A percentile compares a stretch with the other conserved stretches of the same genome.
Evolutionary conservation across 495 filamentous ascomycete genomes (phyloP).

Genomic region (Aspergillus campestris): DNA sequence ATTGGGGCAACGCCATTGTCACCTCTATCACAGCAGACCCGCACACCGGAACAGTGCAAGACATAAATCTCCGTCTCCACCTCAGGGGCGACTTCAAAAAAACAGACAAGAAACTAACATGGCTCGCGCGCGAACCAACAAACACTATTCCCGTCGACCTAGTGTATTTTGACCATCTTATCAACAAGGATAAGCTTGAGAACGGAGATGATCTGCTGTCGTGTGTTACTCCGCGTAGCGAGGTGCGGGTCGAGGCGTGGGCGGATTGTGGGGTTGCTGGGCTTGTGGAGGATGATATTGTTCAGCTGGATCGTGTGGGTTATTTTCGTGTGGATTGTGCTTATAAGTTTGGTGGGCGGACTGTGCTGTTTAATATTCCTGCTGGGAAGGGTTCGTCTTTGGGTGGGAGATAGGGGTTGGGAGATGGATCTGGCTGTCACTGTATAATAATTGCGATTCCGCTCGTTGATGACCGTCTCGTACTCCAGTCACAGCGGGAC

Average conservation of each 20-base stretch:
- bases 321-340: slow-evolving; percentile 64
- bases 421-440: no score
- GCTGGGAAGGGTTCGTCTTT: slow-evolving; percentile 40
- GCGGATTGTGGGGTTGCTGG: slow-evolving; percentile 64
- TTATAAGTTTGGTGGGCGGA: slow-evolving; percentile 42
- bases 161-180: slow-evolving; percentile 73
- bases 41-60: slow-evolving; percentile 41
- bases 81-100: slow-evolving; percentile 72
- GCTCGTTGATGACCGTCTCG: no score
- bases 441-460: no score
- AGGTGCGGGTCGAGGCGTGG: slow-evolving; percentile 54
- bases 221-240: slow-evolving; percentile 58
- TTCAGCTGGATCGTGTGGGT: slow-evolving; percentile 76
- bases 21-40: slow-evolving; percentile 48
- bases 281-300: slow-evolving; percentile 62
- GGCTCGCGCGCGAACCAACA: slow-evolving; percentile 62
- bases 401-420: no score
- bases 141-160: slow-evolving; percentile 63
- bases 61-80: slow-evolving; percentile 59
- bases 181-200: slow-evolving; percentile 78
- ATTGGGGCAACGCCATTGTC: slow-evolving; percentile 77
- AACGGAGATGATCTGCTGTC: slow-evolving; percentile 65
- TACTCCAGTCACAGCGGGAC: no score
- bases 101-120: slow-evolving; percentile 78
- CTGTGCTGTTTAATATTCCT: slow-evolving; percentile 58